A percentile compares a stretch with the other conserved stretches of the same genome.
Conservation (phyloP, 2,329 filamentous ascomycete genomes). For the Biscogniauxia marginata region DNA sequence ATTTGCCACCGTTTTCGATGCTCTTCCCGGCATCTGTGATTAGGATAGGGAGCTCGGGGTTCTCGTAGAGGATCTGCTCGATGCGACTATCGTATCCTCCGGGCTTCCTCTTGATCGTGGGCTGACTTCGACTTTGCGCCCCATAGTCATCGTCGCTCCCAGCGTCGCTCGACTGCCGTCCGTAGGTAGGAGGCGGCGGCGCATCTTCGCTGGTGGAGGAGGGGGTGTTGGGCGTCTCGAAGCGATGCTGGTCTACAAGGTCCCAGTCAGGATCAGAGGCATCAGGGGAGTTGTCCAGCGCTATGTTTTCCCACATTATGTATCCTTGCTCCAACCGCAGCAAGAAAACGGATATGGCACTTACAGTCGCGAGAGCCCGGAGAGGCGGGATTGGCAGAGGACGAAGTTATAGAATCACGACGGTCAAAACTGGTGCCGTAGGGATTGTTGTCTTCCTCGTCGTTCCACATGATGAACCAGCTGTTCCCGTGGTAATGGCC, state of each 20-base stretch:
- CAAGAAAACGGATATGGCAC: constrained; percentile 30
- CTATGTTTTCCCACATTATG: constrained; percentile 40
- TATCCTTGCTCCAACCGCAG: constrained; percentile 12
- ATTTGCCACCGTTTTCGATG: constrained; percentile 83
- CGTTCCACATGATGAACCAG: constrained; percentile 83
- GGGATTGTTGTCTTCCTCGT: constrained; percentile 92
- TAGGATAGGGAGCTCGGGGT: constrained; percentile 82
- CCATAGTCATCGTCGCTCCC: constrained; percentile 51
- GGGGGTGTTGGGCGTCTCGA: constrained; percentile 69
- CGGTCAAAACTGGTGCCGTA: constrained; percentile 90
- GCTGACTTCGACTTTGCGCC: constrained; percentile 39
- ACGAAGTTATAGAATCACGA: constrained; percentile 74
- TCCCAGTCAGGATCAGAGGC: constrained; percentile 47
- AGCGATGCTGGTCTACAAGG: constrained; percentile 49
- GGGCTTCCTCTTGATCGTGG: constrained; percentile 64
- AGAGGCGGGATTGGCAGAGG: constrained; percentile 63
- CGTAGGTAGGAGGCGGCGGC: constrained; percentile 36
- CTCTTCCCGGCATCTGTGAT: constrained; percentile 97
- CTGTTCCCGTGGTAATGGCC: constrained; percentile 6
- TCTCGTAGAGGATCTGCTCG: constrained; percentile 96
- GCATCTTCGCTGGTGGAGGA: constrained; percentile 69
- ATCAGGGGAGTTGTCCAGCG: constrained; percentile 34
- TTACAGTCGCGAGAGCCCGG: constrained; percentile 58
- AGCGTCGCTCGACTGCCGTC: constrained; percentile 39
- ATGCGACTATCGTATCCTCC: constrained; percentile 93